Base-by-base conservation (phyloP, 148 eudicot genomes). In the Cornus kousa region DNA sequence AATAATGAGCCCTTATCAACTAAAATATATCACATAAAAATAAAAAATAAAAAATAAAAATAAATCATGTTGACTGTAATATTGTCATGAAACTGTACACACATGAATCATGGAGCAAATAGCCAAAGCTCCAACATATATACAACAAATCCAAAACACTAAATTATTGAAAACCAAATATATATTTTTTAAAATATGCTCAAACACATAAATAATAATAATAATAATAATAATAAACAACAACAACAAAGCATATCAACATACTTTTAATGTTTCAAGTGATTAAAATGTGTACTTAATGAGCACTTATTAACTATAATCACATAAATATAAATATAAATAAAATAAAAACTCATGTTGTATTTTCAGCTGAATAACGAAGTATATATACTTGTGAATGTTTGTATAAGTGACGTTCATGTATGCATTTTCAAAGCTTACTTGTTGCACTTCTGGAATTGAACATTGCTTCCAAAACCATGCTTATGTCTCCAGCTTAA, bases 381-480 rank as follows among this genome's bases (percentile, higher is more conserved):
- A 60, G 28, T 13, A 1, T 33, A 33, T 57, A 57, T 57, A 4
- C 62, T 57, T 57, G 62, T 57, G 20, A 16, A 17, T 57, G 64
- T 57, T 57, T 57, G 64, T 57, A 17, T 57, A 14, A 9, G 10
- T 20, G 8, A 20, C 4, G 24, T 17, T 2, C 19, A 19, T 62
- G 66, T 62, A 7, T 62, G 66, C 7, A 20, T 19, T 62, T 70
- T 43, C 23, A 28, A 17, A 32, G 75, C 83, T 80, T 80, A 80
- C 83, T 70, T 70, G 74, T 75, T 46, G 55, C 64, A 78, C 70
- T 70, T 70, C 35, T 62, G 33, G 75, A 75, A 17, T 70, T 75
- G 75, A 70, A 31, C 75, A 80, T 74, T 40, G 70, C 71, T 75
- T 80, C 79, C 69, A 75, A 19, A 12, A 59, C 28, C 70, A 80